Conservation (phyloP, 768 basidiomycete species). For the Lactarius hatsudake region DNA sequence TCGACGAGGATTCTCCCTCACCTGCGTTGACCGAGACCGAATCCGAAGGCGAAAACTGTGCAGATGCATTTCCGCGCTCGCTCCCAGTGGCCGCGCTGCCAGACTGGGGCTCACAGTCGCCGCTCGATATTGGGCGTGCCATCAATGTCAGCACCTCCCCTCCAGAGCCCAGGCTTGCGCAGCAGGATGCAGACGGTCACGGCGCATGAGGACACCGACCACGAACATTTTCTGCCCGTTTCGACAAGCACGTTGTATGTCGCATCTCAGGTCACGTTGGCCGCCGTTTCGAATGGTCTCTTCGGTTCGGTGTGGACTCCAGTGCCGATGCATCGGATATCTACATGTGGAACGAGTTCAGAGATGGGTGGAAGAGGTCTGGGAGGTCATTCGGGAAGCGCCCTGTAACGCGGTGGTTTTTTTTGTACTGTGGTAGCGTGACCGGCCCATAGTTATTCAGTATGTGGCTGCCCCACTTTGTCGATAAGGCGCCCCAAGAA, state of each 20-base stretch:
- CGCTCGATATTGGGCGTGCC: constrained; percentile 10
- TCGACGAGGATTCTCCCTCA: constrained; percentile 53
- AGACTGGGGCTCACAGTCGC: neutral
- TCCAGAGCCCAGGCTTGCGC: constrained; percentile 51
- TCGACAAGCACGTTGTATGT: neutral
- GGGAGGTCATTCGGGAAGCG: constrained; percentile 5
- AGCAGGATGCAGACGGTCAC: constrained; percentile 74
- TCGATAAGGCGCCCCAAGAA: too few relatives aligned
- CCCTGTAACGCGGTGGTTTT: too few relatives aligned
- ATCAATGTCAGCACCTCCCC: constrained; percentile 24
- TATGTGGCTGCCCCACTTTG: too few relatives aligned
- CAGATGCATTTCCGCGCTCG: constrained; percentile 23
- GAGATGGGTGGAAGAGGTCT: constrained; percentile 18
- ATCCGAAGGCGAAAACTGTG: constrained; percentile 34
- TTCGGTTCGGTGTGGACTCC: constrained; percentile 5
- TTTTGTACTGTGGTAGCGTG: too few relatives aligned
- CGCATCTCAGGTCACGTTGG: neutral
- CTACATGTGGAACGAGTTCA: constrained; percentile 6
- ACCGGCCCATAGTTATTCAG: too few relatives aligned
- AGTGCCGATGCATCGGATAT: constrained; percentile 1
- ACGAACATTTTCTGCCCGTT: constrained; percentile 15
- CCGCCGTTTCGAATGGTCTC: constrained; percentile 18
- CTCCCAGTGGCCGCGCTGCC: constrained; percentile 33
- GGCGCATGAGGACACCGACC: constrained; percentile 34
- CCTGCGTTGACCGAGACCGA: constrained; percentile 64